phyloP scores from a whole-genome alignment of 1,284 basidiomycete species.

The Ustilago lituana region DNA sequence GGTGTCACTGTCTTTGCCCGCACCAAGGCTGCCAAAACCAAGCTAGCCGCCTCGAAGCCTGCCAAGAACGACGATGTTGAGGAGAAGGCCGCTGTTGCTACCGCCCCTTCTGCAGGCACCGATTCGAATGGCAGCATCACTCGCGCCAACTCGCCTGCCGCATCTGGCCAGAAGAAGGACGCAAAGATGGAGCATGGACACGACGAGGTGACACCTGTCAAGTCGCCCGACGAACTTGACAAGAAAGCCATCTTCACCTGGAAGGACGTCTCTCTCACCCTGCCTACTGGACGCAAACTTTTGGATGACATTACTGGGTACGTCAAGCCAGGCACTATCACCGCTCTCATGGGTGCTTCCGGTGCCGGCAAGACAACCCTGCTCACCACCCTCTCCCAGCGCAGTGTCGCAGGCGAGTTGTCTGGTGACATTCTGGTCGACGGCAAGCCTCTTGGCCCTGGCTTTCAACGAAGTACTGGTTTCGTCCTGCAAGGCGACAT shows the following conservation, averaged over 20 bases:
- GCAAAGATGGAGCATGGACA: not conserved
- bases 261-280: conserved; percentile 70
- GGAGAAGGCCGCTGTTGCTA: conserved; percentile 18
- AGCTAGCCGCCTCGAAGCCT: conserved; percentile 13
- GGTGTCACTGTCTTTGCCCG: conserved; percentile 63
- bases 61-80: conserved; percentile 24
- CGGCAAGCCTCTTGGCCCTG: conserved; percentile 75
- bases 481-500: conserved; percentile 77
- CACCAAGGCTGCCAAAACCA: conserved; percentile 33
- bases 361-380: conserved; percentile 75
- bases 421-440: conserved; percentile 81
- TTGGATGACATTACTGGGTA: conserved; percentile 83
- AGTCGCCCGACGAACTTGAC: conserved; percentile 46
- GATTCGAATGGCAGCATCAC: conserved; percentile 38
- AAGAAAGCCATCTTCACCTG: conserved; percentile 67
- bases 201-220: conserved; percentile 21
- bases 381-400: conserved; percentile 82
- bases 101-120: not conserved
- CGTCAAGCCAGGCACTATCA: conserved; percentile 80
- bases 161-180: conserved; percentile 10
- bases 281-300: conserved; percentile 72
- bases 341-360: conserved; percentile 77
- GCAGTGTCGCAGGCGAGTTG: conserved; percentile 78
- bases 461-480: conserved; percentile 77
- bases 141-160: conserved; percentile 35